A percentile compares a stretch with the other conserved stretches of the same genome.
These are phyloP conservation scores for Sporothrix inflata DNA, from an alignment of 2,329 filamentous ascomycete species.

Conservation along the genomic window DNA sequence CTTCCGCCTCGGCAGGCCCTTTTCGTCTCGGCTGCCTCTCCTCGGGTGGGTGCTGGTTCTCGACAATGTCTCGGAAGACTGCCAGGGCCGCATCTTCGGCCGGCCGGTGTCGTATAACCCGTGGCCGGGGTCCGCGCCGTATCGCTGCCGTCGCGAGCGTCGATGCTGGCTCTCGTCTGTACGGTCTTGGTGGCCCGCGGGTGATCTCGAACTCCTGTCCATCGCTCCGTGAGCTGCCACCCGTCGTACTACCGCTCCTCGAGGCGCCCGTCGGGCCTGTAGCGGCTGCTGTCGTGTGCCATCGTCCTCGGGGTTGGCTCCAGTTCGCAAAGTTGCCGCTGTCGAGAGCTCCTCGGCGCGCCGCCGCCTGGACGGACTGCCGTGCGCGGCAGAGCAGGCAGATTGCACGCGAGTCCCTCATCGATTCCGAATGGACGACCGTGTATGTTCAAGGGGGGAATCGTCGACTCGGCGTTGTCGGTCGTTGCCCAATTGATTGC, in stretches of 20 bases:
- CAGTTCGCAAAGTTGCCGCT: neutral
- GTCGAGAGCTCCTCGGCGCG: neutral
- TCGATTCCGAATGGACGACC: conserved; percentile 12
- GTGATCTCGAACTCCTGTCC: no score
- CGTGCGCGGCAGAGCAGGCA: conserved; percentile 34
- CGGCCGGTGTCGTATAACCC: neutral
- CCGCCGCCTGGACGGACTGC: conserved; percentile 24
- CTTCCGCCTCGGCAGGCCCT: neutral
- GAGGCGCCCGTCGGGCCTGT: neutral
- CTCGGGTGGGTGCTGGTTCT: conserved; percentile 19
- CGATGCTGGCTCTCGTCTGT: neutral
- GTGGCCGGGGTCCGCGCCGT: neutral
- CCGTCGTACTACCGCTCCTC: neutral
- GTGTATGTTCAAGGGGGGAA: neutral
- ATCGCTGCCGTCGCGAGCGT: neutral
- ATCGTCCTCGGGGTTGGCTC: conserved; percentile 21
- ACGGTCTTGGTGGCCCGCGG: neutral
- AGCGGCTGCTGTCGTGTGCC: conserved; percentile 20
- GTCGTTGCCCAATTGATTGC: neutral
- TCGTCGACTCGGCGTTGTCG: neutral
- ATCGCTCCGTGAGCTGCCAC: neutral
- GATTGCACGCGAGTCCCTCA: conserved; percentile 33
- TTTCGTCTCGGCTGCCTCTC: neutral
- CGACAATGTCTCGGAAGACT: conserved; percentile 36
- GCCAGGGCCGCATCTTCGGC: conserved; percentile 31